phyloP scores from a whole-genome alignment of 495 filamentous ascomycete genomes.

The Penicillium verhagenii region DNA sequence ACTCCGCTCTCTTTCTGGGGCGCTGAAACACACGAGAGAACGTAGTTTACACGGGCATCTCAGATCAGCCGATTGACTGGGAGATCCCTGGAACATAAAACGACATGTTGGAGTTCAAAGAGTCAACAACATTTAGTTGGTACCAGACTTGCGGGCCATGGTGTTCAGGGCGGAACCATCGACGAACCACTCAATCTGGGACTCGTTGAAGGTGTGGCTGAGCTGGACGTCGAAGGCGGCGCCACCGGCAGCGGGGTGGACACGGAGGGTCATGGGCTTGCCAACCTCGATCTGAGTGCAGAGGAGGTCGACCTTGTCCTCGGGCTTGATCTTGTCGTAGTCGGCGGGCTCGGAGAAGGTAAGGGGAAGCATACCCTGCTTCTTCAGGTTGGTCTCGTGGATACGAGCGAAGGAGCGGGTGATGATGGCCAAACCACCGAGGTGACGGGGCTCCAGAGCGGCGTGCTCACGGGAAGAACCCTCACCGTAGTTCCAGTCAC shows the following conservation, averaged over 20 bases:
- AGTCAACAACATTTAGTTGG: slow-evolving; percentile 31
- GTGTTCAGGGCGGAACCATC: slow-evolving; percentile 96
- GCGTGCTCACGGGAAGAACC: slow-evolving; percentile 97
- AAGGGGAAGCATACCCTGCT: slow-evolving; percentile 99
- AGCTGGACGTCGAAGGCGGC: slow-evolving; percentile 77
- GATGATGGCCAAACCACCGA: slow-evolving; percentile 96
- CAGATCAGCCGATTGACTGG: slow-evolving; percentile 4
- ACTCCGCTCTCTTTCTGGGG: slow-evolving; percentile 14
- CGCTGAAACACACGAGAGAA: slow-evolving; percentile 27
- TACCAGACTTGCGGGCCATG: slow-evolving; percentile 74
- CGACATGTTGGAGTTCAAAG: background rate
- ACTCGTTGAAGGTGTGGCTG: slow-evolving; percentile 93
- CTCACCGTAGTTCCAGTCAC: slow-evolving; percentile 99
- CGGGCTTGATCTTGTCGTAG: slow-evolving; percentile 94
- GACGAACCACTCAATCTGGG: slow-evolving; percentile 97
- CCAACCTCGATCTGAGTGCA: slow-evolving; percentile 91
- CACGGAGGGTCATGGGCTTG: slow-evolving; percentile 86
- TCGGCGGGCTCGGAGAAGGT: slow-evolving; percentile 93
- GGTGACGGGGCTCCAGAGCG: slow-evolving; percentile 94
- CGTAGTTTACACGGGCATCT: slow-evolving; percentile 34
- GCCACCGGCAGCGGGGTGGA: slow-evolving; percentile 82
- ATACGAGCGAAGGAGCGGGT: slow-evolving; percentile 96
- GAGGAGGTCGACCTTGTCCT: slow-evolving; percentile 86
- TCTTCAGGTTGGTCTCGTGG: slow-evolving; percentile 99
- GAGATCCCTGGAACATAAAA: slow-evolving; percentile 3